These are phyloP conservation scores for Vitis hybrid DNA, from an alignment of 177 flowering plant species.

Conservation along the genomic window DNA sequence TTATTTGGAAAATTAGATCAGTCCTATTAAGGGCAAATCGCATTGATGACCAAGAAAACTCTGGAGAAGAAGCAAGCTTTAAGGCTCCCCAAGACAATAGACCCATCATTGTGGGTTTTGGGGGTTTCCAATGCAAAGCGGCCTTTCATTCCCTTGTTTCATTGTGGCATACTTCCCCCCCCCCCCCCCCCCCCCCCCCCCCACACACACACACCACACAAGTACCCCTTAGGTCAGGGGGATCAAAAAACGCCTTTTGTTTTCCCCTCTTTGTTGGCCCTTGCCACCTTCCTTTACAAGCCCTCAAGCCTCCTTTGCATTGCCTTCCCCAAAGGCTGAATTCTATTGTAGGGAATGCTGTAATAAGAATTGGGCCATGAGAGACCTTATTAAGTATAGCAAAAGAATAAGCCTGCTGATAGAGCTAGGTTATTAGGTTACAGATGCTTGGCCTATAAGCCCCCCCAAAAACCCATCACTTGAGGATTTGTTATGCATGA, in stretches of 20 bases:
- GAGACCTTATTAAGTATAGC: too few relatives aligned
- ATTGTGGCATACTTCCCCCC: too few relatives aligned
- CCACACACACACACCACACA: too few relatives aligned
- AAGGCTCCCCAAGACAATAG: constrained; percentile 15
- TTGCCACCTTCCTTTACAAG: constrained; percentile 16
- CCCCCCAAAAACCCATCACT: constrained; percentile 18
- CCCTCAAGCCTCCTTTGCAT: constrained; percentile 19
- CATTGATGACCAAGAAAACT: neutral
- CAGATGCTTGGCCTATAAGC: constrained; percentile 17
- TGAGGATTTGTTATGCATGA: constrained; percentile 17
- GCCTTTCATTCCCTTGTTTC: too few relatives aligned
- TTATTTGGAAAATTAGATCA: too few relatives aligned
- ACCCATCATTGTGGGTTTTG: constrained; percentile 10
- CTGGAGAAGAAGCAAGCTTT: constrained; percentile 17
- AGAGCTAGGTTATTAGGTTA: constrained; percentile 15
- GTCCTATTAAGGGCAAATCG: too few relatives aligned
- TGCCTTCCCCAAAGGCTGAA: constrained; percentile 13
- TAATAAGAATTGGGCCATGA: constrained; percentile 15
- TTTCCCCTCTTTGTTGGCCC: too few relatives aligned
- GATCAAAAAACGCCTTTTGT: too few relatives aligned
- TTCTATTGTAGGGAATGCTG: constrained; percentile 15
- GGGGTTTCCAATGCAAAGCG: neutral
- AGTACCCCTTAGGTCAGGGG: too few relatives aligned
- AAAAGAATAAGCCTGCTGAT: too few relatives aligned
- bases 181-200: too few relatives aligned